Percentiles rank a stretch among this genome's conserved stretches.
These are phyloP conservation scores for Meredithiella fracta DNA, from an alignment of 2,329 filamentous ascomycete genomes.

Conservation along the genomic window DNA sequence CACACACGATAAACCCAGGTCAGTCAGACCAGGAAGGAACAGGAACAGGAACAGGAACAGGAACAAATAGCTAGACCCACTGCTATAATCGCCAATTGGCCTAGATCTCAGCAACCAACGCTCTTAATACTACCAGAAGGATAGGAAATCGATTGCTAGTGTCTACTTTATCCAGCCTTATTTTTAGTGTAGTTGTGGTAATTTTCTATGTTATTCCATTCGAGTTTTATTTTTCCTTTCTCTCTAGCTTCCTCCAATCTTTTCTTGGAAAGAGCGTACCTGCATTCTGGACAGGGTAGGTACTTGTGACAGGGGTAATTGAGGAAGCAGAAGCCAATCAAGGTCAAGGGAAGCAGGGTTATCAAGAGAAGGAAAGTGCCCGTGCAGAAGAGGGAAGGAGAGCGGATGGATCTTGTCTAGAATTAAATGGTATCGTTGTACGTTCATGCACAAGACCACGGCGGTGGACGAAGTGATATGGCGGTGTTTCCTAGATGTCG, in stretches of 20 bases:
- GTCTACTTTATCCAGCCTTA: too few relatives aligned
- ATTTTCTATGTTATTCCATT: too few relatives aligned
- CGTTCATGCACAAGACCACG: background rate
- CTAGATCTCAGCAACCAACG: too few relatives aligned
- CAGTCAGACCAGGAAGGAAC: too few relatives aligned
- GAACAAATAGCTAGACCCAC: background rate
- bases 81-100: background rate
- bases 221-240: too few relatives aligned
- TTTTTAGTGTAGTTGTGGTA: too few relatives aligned
- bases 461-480: too few relatives aligned
- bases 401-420: background rate
- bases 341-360: background rate
- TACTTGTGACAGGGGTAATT: background rate
- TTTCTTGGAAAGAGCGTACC: background rate
- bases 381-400: background rate
- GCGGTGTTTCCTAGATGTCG: too few relatives aligned
- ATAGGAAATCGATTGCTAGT: too few relatives aligned
- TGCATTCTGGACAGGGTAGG: background rate
- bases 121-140: too few relatives aligned
- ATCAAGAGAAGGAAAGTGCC: background rate
- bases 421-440: background rate
- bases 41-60: background rate
- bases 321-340: background rate
- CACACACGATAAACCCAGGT: background rate
- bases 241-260: background rate